Base-by-base conservation (phyloP, 331 rosid species). In the Rosa hybrid region DNA sequence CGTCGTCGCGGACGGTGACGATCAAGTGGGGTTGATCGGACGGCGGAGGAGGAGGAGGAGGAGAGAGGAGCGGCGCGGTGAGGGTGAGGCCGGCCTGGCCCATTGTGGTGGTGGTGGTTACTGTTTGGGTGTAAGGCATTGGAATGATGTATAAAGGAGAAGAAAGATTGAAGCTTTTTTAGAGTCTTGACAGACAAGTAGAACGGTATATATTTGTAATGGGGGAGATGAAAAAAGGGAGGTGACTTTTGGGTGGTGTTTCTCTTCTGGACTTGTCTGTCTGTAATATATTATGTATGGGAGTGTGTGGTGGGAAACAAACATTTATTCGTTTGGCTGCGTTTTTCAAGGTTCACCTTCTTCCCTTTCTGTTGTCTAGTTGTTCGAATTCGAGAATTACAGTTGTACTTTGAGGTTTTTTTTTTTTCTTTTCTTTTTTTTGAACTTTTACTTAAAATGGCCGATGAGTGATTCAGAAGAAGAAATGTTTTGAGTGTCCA, bases 1-100 rank as follows among this genome's bases (percentile, higher is more conserved):
- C 4, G 80, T 74, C 82, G 3, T 83, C 87, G 20, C 64, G 63
- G 48, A 91, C 71, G 56, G 86, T 74, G 60, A 96, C 65, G 75
- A 88, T 82, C 5, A 93, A 51, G 71, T 90, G 92, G 57, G 59
- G 54, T 6, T 71, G 44, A 42, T 88, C 87, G 78, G 96, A 73
- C 27, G 85, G 21, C 13, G 71, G 76, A 64, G 81, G 12, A 62
- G 68, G 68, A 21, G n/a, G n/a, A n/a, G 27, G 86, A 17, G 38
- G 39, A 34, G 39, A 34, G 64, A 93, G 92, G 12, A 92, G 89
- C 4, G 97, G 96, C 3, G 91, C 39, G 39, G 39, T 34, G 39
- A 34, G 10, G 84, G 87, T 71, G 70, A 89, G 79, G 77, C 81
- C 84, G 69, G 56, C 12, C 81, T 90, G 92, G 74, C 92, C 90